Evolutionary conservation across 2,329 filamentous ascomycete species (phyloP), one percentile per base, ranked within the genome.

Genomic region (Fusarium sp.): DNA sequence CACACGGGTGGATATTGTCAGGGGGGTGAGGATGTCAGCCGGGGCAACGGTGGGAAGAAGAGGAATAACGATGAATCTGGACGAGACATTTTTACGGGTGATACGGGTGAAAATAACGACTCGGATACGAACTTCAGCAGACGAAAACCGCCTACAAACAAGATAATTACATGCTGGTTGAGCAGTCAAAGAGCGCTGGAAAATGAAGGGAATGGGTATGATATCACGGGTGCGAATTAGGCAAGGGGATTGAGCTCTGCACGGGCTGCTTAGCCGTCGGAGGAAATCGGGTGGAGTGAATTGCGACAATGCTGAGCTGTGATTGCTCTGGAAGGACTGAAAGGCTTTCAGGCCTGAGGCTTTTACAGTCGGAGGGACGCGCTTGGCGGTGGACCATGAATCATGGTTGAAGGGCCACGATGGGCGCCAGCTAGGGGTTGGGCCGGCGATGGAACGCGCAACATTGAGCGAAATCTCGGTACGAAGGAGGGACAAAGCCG

Each of bases 1-100:
- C 78, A 80, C 77, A 69, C 70, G 68, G 70, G 71, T 71, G 75
- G 66, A 70, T 74, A 68, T 70, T 60, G 61, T 64, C 68, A 71
- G 76, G 77, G 77, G 75, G 67, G 72, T 71, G 74, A 74, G 73
- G 64, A 75, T 69, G 75, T 77, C 76, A 78, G 78, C 76, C 76
- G 74, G 76, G 77, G 74, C 77, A 78, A 77, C 71, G 75, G 71
- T 74, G 73, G 71, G 66, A 70, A 43, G 70, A 74, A 74, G 62
- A 63, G 53, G 62, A 71, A 69, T 63, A 57, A 69, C 67, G 72
- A 71, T 71, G 59, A 72, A 73, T 75, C 55, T 58, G 73, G 63
- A 64, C 76, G 74, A 75, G 73, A 78, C 69, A 77, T 75, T 75
- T 74, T 74, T 70, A 76, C 70, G 57, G 63, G 62, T 54, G 59